Conservation (phyloP, 1,284 basidiomycete genomes). For the Cutaneotrichosporon cavernicola region DNA sequence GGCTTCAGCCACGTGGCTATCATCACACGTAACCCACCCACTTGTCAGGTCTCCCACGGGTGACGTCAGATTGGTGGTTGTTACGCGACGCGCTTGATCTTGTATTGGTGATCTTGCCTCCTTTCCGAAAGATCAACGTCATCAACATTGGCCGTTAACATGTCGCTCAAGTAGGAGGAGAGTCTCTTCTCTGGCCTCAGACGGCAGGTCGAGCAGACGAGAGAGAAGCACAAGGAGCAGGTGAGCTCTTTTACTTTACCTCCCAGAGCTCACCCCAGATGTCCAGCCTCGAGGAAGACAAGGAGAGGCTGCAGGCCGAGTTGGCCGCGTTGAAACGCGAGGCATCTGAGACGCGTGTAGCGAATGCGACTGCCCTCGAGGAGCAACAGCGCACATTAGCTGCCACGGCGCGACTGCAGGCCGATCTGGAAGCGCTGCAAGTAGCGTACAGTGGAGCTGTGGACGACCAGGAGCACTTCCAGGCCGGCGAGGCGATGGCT, state of each 20-base stretch:
- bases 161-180: constrained; percentile 16
- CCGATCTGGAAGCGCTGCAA: constrained; percentile 26
- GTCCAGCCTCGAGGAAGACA: constrained; percentile 16
- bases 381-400: constrained; percentile 5
- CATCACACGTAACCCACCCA: neutral
- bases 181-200: constrained; percentile 20
- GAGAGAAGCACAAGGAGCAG: constrained; percentile 17
- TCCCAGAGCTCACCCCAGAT: constrained; percentile 17
- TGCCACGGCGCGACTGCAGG: constrained; percentile 17
- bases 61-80: neutral
- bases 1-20: neutral
- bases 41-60: constrained; percentile 17
- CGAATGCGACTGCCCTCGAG: constrained; percentile 8
- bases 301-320: constrained; percentile 19
- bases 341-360: constrained; percentile 15
- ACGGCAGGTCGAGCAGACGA: constrained; percentile 13
- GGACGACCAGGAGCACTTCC: constrained; percentile 22
- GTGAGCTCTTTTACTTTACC: neutral
- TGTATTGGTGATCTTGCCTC: neutral
- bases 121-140: neutral
- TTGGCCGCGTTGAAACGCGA: constrained; percentile 24
- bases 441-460: constrained; percentile 20
- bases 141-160: neutral
- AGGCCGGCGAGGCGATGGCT: constrained; percentile 3
- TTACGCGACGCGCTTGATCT: neutral